Percentiles rank a stretch among this genome's conserved stretches.
These are phyloP conservation scores for Fusarium aywerte DNA, from an alignment of 2,329 filamentous ascomycete genomes.

Conservation along the genomic window DNA sequence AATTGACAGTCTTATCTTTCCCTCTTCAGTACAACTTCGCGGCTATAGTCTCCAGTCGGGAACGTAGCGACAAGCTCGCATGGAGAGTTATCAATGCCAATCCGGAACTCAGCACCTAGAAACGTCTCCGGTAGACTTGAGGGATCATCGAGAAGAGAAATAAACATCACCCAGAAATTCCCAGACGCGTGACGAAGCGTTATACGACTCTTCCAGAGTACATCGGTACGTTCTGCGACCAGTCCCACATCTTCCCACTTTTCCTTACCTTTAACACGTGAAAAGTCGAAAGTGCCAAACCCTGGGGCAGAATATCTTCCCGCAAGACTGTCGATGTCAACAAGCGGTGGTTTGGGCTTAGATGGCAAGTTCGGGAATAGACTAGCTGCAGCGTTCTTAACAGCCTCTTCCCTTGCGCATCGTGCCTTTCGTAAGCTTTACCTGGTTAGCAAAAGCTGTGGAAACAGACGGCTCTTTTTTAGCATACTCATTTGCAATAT, in stretches of 20 bases:
- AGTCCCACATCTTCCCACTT: constrained; percentile 34
- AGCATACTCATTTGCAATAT: constrained; percentile 38
- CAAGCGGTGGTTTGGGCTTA: neutral
- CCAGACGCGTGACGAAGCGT: constrained; percentile 46
- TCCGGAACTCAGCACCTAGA: neutral
- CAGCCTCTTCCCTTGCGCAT: constrained; percentile 15
- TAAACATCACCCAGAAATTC: constrained; percentile 44
- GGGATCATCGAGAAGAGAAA: neutral
- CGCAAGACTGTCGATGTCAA: constrained; percentile 15
- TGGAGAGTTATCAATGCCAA: neutral
- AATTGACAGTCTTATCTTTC: neutral
- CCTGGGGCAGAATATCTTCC: constrained; percentile 59
- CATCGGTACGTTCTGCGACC: constrained; percentile 39
- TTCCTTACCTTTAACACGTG: constrained; percentile 9
- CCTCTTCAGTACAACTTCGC: neutral
- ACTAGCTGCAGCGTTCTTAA: neutral
- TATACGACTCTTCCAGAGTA: constrained; percentile 39
- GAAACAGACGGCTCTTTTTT: neutral
- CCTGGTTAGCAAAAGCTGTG: neutral
- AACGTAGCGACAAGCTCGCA: neutral
- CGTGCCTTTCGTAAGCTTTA: neutral
- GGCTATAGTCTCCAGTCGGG: neutral
- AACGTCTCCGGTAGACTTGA: neutral
- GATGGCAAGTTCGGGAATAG: neutral
- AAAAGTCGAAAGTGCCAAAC: constrained; percentile 49